A percentile compares a stretch with the other conserved stretches of the same genome.
phyloP scores from a whole-genome alignment of 1,284 basidiomycete genomes.

The Tilletiaria anomala region DNA sequence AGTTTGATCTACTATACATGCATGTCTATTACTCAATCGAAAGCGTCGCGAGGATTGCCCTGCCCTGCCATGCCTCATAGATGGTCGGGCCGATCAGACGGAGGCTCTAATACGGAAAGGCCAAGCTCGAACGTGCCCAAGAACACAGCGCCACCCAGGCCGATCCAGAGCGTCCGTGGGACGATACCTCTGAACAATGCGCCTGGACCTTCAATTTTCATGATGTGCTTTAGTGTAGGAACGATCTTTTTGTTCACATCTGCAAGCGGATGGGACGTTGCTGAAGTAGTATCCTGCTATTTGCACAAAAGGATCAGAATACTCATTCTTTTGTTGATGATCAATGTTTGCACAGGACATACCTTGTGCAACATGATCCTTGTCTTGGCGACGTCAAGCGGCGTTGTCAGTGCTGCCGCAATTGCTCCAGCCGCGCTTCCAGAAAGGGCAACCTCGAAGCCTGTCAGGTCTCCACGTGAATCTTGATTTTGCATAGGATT shows the following conservation, averaged over 20 bases:
- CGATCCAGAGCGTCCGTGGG: conserved; percentile 88
- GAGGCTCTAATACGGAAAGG: too few relatives aligned
- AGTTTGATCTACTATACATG: too few relatives aligned
- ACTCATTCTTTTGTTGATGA: not conserved
- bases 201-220: conserved; percentile 54
- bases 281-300: not conserved
- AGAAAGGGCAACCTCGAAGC: conserved; percentile 75
- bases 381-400: conserved; percentile 91
- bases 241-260: conserved; percentile 28
- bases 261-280: not conserved
- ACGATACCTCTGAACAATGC: conserved; percentile 77
- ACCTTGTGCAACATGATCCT: conserved; percentile 69
- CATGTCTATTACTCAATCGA: too few relatives aligned
- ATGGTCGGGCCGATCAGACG: too few relatives aligned
- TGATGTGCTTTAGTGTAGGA: conserved; percentile 47
- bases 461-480: conserved; percentile 48
- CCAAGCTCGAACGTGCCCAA: conserved; percentile 69
- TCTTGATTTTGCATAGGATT: too few relatives aligned
- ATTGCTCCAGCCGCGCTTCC: conserved; percentile 80
- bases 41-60: too few relatives aligned
- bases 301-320: too few relatives aligned
- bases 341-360: not conserved
- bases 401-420: conserved; percentile 80
- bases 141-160: conserved; percentile 89
- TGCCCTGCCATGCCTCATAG: too few relatives aligned